Conservation (phyloP, 495 filamentous ascomycete species). For the Podospora appendiculata region DNA sequence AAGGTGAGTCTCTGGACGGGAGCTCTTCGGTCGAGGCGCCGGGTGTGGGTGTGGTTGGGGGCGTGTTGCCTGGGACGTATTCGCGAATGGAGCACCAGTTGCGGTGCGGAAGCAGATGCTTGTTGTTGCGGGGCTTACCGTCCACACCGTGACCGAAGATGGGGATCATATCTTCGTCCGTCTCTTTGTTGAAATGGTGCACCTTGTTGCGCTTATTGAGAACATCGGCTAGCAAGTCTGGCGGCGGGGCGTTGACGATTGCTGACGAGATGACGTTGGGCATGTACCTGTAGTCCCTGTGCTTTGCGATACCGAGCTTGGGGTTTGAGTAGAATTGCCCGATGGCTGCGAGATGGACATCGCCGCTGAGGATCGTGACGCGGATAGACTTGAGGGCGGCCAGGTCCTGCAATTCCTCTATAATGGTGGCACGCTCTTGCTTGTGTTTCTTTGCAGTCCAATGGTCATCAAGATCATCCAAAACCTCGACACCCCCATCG, state of each 20-base stretch:
- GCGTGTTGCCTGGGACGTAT: constrained; percentile 70
- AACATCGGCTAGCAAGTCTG: constrained; percentile 81
- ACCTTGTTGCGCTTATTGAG: constrained; percentile 91
- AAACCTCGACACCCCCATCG: constrained; percentile 86
- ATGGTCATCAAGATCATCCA: constrained; percentile 90
- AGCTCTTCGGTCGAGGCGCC: constrained; percentile 32
- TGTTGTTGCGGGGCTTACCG: constrained; percentile 83
- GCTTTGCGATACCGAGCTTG: constrained; percentile 68
- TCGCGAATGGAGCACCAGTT: constrained; percentile 88
- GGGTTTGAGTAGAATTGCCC: constrained; percentile 94
- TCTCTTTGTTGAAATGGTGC: constrained; percentile 77
- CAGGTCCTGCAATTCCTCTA: constrained; percentile 83
- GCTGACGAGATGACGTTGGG: constrained; percentile 83
- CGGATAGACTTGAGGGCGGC: constrained; percentile 85
- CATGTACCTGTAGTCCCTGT: constrained; percentile 92
- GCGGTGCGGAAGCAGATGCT: constrained; percentile 76
- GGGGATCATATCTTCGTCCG: constrained; percentile 92
- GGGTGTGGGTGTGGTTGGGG: constrained; percentile 62
- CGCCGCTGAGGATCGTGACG: constrained; percentile 93
- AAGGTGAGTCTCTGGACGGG: constrained; percentile 22
- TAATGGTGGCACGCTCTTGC: constrained; percentile 72
- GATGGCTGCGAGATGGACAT: constrained; percentile 87
- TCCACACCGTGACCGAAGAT: constrained; percentile 86
- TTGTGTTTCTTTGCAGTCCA: constrained; percentile 97
- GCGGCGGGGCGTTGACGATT: constrained; percentile 83